These are phyloP conservation scores for Phytophthora tentaculata DNA, from an alignment of 352 stramenopile genomes.

Conservation along the genomic window DNA sequence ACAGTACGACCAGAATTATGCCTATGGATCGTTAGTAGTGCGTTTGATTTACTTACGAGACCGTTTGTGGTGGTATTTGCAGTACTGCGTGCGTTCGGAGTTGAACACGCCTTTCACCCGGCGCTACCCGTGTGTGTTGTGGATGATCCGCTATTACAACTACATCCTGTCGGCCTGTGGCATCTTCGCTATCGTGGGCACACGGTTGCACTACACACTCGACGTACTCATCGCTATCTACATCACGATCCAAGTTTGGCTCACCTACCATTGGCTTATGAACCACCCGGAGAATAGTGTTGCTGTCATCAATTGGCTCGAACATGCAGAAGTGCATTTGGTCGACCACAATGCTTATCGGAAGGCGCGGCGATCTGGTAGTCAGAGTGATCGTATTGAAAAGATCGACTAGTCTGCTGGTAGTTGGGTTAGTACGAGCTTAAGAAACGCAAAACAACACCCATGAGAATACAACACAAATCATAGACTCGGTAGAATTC, in stretches of 20 bases:
- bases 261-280: slow-evolving; percentile 86
- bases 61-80: slow-evolving; percentile 18
- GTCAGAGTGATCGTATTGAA: slow-evolving; percentile 31
- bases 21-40: background rate
- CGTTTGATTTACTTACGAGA: slow-evolving; percentile 7
- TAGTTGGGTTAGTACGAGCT: slow-evolving; percentile 3
- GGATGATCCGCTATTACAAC: slow-evolving; percentile 84
- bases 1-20: slow-evolving; percentile 48
- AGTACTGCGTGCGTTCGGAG: slow-evolving; percentile 83
- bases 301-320: slow-evolving; percentile 79
- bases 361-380: slow-evolving; percentile 71
- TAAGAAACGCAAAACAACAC: background rate
- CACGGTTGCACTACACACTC: slow-evolving; percentile 87
- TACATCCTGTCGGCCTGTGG: slow-evolving; percentile 68
- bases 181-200: slow-evolving; percentile 87
- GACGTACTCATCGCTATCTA: slow-evolving; percentile 90
- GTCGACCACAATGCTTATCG: slow-evolving; percentile 84
- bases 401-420: slow-evolving; percentile 27
- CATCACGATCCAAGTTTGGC: slow-evolving; percentile 86
- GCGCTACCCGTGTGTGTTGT: slow-evolving; percentile 71
- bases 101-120: slow-evolving; percentile 89
- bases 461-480: background rate
- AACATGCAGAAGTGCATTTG: slow-evolving; percentile 81
- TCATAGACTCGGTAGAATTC: slow-evolving; percentile 36
- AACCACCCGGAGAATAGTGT: slow-evolving; percentile 66